Evolutionary conservation across 1,139 yeast species (phyloP).

Genomic region (Suzukiozyma palmioleophila): DNA sequence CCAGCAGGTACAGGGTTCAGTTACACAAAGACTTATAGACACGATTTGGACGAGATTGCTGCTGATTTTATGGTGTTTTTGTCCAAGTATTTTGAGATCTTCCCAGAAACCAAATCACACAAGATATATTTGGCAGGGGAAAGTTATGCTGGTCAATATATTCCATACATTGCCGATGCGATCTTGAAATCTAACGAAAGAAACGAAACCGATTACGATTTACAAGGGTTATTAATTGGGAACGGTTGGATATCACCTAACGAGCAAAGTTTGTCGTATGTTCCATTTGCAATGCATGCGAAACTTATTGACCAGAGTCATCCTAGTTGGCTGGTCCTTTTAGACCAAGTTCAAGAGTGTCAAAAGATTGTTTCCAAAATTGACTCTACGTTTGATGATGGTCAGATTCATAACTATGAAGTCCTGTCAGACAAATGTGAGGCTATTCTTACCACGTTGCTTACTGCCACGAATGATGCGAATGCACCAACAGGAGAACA

Average conservation of each 20-base stretch:
- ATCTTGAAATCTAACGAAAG: constrained; percentile 47
- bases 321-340: constrained; percentile 34
- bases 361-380: constrained; percentile 46
- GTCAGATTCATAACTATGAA: constrained; percentile 21
- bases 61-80: constrained; percentile 62
- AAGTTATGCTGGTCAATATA: constrained; percentile 95
- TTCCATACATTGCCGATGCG: constrained; percentile 77
- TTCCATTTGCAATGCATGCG: constrained; percentile 64
- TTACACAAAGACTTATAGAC: constrained; percentile 49
- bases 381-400: constrained; percentile 20
- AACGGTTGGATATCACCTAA: constrained; percentile 97
- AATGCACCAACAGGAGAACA: constrained; percentile 28
- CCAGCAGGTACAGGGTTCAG: constrained; percentile 96
- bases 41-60: constrained; percentile 56
- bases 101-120: constrained; percentile 67
- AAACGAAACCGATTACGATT: constrained; percentile 26
- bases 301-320: constrained; percentile 47
- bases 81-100: constrained; percentile 59
- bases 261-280: constrained; percentile 74
- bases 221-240: constrained; percentile 77
- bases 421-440: constrained; percentile 46
- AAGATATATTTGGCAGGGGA: constrained; percentile 87
- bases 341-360: constrained; percentile 56
- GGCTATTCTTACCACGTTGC: constrained; percentile 34
- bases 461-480: constrained; percentile 31